These are phyloP conservation scores for Linnemannia zychae DNA, from an alignment of 192 early-diverging fungal species.

Conservation along the genomic window DNA sequence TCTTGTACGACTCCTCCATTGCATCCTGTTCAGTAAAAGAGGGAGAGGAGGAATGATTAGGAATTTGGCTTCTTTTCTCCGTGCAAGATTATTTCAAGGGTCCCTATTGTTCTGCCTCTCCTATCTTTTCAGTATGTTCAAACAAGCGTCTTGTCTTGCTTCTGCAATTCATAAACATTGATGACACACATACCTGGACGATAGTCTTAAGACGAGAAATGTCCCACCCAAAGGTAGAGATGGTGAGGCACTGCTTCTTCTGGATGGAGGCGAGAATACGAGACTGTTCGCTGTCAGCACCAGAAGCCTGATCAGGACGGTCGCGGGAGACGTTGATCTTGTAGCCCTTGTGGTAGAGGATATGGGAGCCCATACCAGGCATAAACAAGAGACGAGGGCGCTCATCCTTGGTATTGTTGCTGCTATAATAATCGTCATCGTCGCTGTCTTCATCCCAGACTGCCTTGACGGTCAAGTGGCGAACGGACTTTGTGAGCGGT, in stretches of 20 bases:
- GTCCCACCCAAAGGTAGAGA: conserved; percentile 50
- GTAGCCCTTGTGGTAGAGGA: conserved; percentile 53
- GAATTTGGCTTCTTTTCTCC: neutral
- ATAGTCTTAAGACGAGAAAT: conserved; percentile 42
- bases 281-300: conserved; percentile 43
- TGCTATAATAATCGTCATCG: conserved; percentile 23
- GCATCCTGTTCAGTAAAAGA: conserved; percentile 22
- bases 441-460: conserved; percentile 36
- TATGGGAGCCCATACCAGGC: conserved; percentile 49
- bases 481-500: conserved; percentile 51
- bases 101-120: neutral
- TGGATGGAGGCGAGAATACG: conserved; percentile 49
- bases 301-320: conserved; percentile 37
- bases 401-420: conserved; percentile 29
- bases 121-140: neutral
- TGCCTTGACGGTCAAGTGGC: conserved; percentile 55
- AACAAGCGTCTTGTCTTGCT: too few relatives aligned
- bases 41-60: neutral
- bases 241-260: conserved; percentile 50
- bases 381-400: conserved; percentile 48
- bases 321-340: conserved; percentile 54
- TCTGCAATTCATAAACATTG: too few relatives aligned
- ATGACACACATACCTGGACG: conserved; percentile 20
- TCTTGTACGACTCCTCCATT: conserved; percentile 54
- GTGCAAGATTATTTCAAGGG: too few relatives aligned